phyloP scores from a whole-genome alignment of 352 stramenopile genomes.

The Phytophthora pini region DNA sequence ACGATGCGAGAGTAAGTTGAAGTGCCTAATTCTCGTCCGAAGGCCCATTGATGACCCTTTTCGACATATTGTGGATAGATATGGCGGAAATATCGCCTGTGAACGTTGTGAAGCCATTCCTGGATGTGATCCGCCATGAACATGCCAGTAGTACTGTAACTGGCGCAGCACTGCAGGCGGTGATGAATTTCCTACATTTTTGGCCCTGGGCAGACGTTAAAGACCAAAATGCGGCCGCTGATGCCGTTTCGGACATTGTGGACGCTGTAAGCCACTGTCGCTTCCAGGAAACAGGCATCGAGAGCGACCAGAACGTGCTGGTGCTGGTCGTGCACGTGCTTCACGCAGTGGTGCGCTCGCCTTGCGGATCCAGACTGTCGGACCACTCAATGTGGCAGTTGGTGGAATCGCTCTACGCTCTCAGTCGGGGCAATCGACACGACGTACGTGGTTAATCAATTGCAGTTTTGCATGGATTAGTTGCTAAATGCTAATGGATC shows the following conservation, averaged over 20 bases:
- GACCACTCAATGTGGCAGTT: slow-evolving; percentile 95
- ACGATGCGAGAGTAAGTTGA: slow-evolving; percentile 59
- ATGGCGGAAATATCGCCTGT: slow-evolving; percentile 64
- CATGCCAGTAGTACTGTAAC: slow-evolving; percentile 94
- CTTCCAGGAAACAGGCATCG: slow-evolving; percentile 93
- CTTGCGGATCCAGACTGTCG: slow-evolving; percentile 80
- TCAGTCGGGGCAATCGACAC: slow-evolving; percentile 77
- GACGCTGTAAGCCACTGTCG: slow-evolving; percentile 93
- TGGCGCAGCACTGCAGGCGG: slow-evolving; percentile 90
- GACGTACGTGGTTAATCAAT: slow-evolving; percentile 50
- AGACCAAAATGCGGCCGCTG: slow-evolving; percentile 44
- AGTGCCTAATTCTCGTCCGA: neutral
- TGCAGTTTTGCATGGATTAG: neutral
- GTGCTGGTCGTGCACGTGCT: slow-evolving; percentile 96
- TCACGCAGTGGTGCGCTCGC: slow-evolving; percentile 92
- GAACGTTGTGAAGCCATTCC: slow-evolving; percentile 92
- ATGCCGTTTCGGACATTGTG: slow-evolving; percentile 87
- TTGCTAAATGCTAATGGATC: slow-evolving; percentile 4
- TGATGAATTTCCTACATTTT: slow-evolving; percentile 96
- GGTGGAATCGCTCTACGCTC: slow-evolving; percentile 95
- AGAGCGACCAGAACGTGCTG: slow-evolving; percentile 92
- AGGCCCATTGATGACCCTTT: slow-evolving; percentile 12
- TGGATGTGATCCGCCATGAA: slow-evolving; percentile 93
- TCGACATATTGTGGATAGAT: slow-evolving; percentile 40
- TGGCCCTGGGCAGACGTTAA: slow-evolving; percentile 66